Evolutionary conservation across 305 asterid genomes (phyloP).

Genomic region (Solanum hybrid): DNA sequence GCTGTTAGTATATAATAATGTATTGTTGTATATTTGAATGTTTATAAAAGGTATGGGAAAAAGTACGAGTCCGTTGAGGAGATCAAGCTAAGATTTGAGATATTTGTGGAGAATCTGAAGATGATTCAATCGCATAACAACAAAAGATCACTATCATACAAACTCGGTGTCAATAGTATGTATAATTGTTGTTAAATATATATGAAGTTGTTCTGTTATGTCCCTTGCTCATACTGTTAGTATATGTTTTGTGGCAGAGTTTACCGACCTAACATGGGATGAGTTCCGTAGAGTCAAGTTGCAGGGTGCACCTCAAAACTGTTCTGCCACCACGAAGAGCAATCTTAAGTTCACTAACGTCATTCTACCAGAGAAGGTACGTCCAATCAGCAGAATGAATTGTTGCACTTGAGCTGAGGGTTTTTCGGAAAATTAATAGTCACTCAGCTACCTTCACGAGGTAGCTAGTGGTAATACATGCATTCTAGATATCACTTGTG

Average conservation of each 20-base stretch:
- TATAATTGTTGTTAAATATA: background rate
- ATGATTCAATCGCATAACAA: conserved; percentile 74
- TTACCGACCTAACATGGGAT: conserved; percentile 87
- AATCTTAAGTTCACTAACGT: conserved; percentile 56
- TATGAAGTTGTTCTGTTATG: background rate
- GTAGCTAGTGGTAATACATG: background rate
- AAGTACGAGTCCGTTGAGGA: conserved; percentile 58
- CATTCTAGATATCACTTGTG: background rate
- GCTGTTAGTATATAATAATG: background rate
- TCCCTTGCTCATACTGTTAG: background rate
- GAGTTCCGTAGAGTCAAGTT: conserved; percentile 60
- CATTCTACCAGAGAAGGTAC: conserved; percentile 59
- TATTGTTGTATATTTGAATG: background rate
- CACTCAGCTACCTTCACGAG: background rate
- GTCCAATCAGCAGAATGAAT: background rate
- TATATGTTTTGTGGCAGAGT: conserved; percentile 33
- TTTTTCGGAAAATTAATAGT: no score
- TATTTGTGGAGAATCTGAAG: conserved; percentile 55
- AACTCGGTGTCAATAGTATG: conserved; percentile 67
- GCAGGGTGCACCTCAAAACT: conserved; percentile 85
- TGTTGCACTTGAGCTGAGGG: background rate
- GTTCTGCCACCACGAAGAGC: conserved; percentile 76
- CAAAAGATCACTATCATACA: conserved; percentile 49
- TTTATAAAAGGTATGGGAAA: conserved; percentile 53
- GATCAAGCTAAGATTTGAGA: conserved; percentile 54